phyloP scores from a whole-genome alignment of 2,329 filamentous ascomycete species.

The Neophaeococcomyces mojaviensis region DNA sequence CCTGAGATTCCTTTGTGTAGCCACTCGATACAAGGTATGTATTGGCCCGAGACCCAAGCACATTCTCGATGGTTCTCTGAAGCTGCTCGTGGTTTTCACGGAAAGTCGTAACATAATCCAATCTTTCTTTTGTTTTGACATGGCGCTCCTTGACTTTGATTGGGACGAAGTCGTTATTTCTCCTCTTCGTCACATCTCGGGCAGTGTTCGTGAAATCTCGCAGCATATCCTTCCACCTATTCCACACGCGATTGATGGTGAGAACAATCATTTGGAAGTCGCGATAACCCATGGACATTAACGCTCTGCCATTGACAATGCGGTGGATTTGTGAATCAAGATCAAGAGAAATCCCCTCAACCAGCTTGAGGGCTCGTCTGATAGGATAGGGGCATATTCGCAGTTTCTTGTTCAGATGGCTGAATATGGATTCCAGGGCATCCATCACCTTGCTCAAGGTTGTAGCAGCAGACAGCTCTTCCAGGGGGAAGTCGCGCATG shows the following conservation, averaged over 20 bases:
- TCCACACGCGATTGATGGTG: conserved; percentile 77
- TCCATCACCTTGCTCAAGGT: conserved; percentile 83
- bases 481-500: conserved; percentile 95
- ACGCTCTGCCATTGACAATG: conserved; percentile 72
- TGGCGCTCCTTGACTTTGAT: conserved; percentile 93
- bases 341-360: conserved; percentile 92
- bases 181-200: conserved; percentile 82
- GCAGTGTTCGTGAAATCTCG: conserved; percentile 98
- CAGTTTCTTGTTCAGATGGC: conserved; percentile 94
- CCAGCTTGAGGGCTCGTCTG: conserved; percentile 80
- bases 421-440: conserved; percentile 81
- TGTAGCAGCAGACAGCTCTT: conserved; percentile 87
- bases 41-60: conserved; percentile 70
- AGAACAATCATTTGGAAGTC: conserved; percentile 84
- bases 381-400: conserved; percentile 95
- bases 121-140: conserved; percentile 75
- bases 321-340: conserved; percentile 79
- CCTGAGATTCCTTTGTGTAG: conserved; percentile 53
- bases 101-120: conserved; percentile 92
- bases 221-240: conserved; percentile 87
- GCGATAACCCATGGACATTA: conserved; percentile 86
- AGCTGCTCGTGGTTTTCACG: conserved; percentile 96
- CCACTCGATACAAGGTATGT: conserved; percentile 48
- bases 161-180: conserved; percentile 96
- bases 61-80: conserved; percentile 90